Evolutionary conservation across 2,329 filamentous ascomycete species (phyloP), one percentile per base, ranked within the genome.

Genomic region (Cryphonectria naterciae): DNA sequence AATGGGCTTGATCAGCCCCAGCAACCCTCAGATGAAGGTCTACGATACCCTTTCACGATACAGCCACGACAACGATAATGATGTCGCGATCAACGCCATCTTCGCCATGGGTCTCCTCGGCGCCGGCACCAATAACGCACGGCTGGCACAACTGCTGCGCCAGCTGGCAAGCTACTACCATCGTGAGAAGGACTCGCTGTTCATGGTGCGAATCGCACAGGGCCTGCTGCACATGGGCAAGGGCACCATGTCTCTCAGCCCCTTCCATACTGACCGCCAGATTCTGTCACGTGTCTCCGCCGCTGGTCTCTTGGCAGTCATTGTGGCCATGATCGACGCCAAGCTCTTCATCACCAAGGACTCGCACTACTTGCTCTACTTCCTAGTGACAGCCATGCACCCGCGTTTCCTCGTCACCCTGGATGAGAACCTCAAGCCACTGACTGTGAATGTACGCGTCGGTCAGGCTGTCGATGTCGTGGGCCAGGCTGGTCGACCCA

Each of bases 11-110:
- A 92, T 99, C 79, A 97, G 93, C 83, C 94, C 97, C 17, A 98
- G 94, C 84, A 99, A 99, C 84, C 96, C 96, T 15, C 97, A 99
- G 81, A 99, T 99, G 95, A 99, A 98, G 87, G 93, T 99, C 64
- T 99, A 99, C 84, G 96, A 99, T 81, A 99, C 96, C 0, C 86
- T 99, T 15, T 99, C 96, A 67, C 88, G 96, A 78, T 99, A 99
- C 87, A 97, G 93, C 74, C 96, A 99, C 87, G 96, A 99, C 84
- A 99, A 96, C 76, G 96, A 99, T 83, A 97, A 95, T 73, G 96
- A 99, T 78, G 96, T 99, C 63, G 96, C 96, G 54, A 93, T 99
- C 82, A 99, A 98, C 79, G 94, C 96, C 77, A 99, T 99, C 79
- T 99, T 99, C 78, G 95, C 96, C 75, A 99, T 99, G 96, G 96